Base-by-base conservation (phyloP, 768 basidiomycete genomes). In the Leccinum aurantiacum region DNA sequence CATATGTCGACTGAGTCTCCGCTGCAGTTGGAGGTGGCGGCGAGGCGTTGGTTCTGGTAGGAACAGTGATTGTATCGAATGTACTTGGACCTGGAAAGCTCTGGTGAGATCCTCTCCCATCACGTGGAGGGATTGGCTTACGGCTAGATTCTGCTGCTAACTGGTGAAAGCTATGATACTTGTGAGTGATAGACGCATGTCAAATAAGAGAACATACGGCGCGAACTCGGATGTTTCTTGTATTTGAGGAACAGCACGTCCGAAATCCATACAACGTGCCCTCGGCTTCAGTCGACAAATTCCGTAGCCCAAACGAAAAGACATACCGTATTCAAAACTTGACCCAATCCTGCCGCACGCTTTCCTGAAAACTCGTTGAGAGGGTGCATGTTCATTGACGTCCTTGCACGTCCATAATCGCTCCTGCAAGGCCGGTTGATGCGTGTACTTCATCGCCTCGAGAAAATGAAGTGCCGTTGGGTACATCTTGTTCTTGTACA, bases 1-100 rank as follows among this genome's bases (percentile, higher is more conserved):
- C 85, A 73, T 96, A 98, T 13, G 88, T 83, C 4, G 93, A 96
- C 74, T 92, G 92, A 11, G 85, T 88, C 75, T 97, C 93, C 41
- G 89, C 92, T 5, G 91, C 88, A 7, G 93, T 82, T 17, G 90
- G 87, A 17, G 90, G 84, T 11, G 87, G 85, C 3, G 92, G 87
- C 1, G 84, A 77, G 13, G 85, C 80, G 2, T 82, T 76, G 55
- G 75, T 76, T 73, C 79, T 87, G 2, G 86, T 75, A 29, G 91
- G 89, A 29, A 84, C 88, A 54, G 87, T 85, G 57, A 95, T 89
- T n/a, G n/a, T n/a, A n/a, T n/a, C n/a, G n/a, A n/a, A n/a, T 5
- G 90, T 84, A 63, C 90, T 95, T 53, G 93, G 93, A 25, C 91
- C 91, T 93, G 59, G 22, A 60, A 54, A 53, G 17, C 19, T 27